These are phyloP conservation scores for Chlamydomonas sp. DNA, from an alignment of 139 green algal species.

Conservation along the genomic window DNA sequence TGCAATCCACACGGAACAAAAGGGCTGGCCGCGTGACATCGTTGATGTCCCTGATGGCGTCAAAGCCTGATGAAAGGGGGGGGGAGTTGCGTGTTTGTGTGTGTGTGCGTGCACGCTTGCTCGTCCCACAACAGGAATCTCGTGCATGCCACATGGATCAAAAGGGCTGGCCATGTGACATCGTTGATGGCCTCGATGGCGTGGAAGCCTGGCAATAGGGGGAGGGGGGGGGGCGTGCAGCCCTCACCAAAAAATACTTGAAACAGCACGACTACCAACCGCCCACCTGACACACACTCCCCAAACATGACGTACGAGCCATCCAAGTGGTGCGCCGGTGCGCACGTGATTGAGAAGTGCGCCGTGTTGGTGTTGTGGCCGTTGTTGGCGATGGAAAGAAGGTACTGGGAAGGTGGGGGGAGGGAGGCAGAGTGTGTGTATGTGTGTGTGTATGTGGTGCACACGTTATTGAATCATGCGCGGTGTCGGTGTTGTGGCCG, in stretches of 20 bases:
- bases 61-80: not conserved
- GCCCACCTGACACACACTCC: constrained; percentile 15
- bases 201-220: not conserved
- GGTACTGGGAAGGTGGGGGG: constrained; percentile 21
- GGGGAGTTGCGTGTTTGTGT: no score
- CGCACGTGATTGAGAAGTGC: constrained; percentile 68
- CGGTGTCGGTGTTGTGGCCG: constrained; percentile 57
- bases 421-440: not conserved
- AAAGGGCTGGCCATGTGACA: not conserved
- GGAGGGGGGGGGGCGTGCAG: no score
- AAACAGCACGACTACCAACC: no score
- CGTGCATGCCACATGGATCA: no score
- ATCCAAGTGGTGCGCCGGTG: constrained; percentile 58
- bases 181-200: not conserved
- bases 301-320: constrained; percentile 66
- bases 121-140: no score
- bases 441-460: not conserved
- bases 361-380: constrained; percentile 58
- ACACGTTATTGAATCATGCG: constrained; percentile 18
- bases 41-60: constrained; percentile 2
- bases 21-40: not conserved
- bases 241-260: no score
- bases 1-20: no score
- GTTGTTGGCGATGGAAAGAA: constrained; percentile 57
- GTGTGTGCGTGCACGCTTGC: no score